These are phyloP conservation scores for Tripidium arundinaceum DNA, from an alignment of 202 grass and related monocot species.

Conservation along the genomic window DNA sequence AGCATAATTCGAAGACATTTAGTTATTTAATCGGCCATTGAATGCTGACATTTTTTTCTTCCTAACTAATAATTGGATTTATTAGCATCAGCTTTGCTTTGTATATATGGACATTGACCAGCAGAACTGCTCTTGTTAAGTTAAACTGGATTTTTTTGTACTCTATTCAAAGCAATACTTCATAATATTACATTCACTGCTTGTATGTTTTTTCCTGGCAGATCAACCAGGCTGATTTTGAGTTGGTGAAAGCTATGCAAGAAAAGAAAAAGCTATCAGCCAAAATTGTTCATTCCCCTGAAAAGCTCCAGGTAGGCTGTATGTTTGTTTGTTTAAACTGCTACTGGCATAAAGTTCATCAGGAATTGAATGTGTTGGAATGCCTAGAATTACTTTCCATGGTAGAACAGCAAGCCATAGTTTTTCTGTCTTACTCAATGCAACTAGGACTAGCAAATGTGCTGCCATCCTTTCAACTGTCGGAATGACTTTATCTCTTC, in stretches of 20 bases:
- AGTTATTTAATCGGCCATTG: neutral
- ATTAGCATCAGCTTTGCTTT: neutral
- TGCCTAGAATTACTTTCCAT: neutral
- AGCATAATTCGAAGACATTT: neutral
- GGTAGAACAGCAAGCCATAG: neutral
- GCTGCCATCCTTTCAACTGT: neutral
- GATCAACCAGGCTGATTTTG: slow-evolving; percentile 77
- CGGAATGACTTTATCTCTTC: neutral
- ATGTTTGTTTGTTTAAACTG: neutral
- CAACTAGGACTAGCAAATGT: neutral
- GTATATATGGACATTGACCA: too few relatives aligned
- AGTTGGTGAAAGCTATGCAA: slow-evolving; percentile 60
- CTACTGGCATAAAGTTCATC: neutral
- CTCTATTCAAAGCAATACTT: neutral
- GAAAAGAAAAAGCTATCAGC: slow-evolving; percentile 62
- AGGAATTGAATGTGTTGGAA: neutral
- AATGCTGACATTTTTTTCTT: neutral
- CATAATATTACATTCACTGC: neutral
- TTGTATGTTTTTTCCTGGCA: slow-evolving; percentile 29
- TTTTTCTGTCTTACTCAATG: neutral
- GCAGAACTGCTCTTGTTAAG: neutral
- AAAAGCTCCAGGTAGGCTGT: slow-evolving; percentile 58
- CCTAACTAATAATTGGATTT: neutral
- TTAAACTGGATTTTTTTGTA: neutral
- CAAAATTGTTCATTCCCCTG: slow-evolving; percentile 76